Evolutionary conservation across 1,284 basidiomycete species (phyloP), one percentile per base, ranked within the genome.

Genomic region (Cutaneotrichosporon sp.): DNA sequence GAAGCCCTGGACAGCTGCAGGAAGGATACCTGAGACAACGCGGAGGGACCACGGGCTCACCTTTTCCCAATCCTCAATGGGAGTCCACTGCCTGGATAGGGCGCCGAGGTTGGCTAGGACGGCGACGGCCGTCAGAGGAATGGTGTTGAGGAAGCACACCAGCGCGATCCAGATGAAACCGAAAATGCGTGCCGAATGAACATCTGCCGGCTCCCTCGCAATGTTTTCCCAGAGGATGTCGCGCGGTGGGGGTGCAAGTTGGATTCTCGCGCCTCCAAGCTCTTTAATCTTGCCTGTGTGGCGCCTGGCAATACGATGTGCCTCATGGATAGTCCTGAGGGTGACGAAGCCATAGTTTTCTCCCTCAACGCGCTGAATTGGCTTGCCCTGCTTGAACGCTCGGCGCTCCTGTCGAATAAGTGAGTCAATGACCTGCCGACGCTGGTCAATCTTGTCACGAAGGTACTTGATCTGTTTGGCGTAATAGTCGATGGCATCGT

Each of bases 311-410:
- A 77, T 76, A 6, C 74, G 66, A 58, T 76, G 75, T 0, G 92
- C 90, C 64, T 91, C 93, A 0, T 89, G 85, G 10, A 96, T 87
- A 0, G 90, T 86, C 46, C 88, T 90, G 84, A 96, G 88, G 20
- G 89, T 91, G 3, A 91, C 90, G 70, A 94, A 94, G 14, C 90
- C 92, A 71, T 92, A 94, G 68, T 83, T 88, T 75, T 94, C 90
- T 2, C 90, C 81, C 70, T 73, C 62, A 34, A 70, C 49, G 5
- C 67, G 60, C 29, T 48, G 29, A 19, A 33, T 32, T 5, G 32
- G 38, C 25, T 34, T 27, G 22, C 33, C 24, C 22, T 62, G 60
- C 52, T 72, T 71, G 43, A 66, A 59, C 4, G 71, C 71, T 39
- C 64, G 60, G 32, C 70, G 54, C 50, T 75, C 72, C 46, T 68